Percentiles rank a stretch among this genome's conserved stretches.
Evolutionary conservation across 371 early-diverging fungal species (phyloP).

Genomic region (Mycotypha africana): DNA sequence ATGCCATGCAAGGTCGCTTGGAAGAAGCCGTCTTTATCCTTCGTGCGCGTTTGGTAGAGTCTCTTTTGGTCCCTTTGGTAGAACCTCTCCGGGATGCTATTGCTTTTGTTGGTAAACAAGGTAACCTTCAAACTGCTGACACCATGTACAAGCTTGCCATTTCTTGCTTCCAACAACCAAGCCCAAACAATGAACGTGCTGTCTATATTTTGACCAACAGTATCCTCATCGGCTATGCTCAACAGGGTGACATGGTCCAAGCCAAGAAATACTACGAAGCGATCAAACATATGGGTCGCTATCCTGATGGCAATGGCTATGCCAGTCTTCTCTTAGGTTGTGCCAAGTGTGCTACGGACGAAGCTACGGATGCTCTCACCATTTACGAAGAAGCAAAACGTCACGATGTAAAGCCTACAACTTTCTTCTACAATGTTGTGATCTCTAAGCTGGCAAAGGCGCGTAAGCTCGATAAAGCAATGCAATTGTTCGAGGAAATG

Average conservation of each 20-base stretch:
- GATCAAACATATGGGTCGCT: constrained; percentile 38
- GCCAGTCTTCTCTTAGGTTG: constrained; percentile 44
- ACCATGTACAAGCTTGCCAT: constrained; percentile 23
- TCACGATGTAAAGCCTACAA: constrained; percentile 52
- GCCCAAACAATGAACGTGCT: constrained; percentile 21
- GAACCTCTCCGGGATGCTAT: constrained; percentile 41
- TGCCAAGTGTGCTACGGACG: constrained; percentile 49
- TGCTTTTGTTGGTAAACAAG: constrained; percentile 41
- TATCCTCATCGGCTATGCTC: constrained; percentile 54
- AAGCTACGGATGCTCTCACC: constrained; percentile 47
- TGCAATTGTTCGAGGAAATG: constrained; percentile 61
- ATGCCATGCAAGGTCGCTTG: constrained; percentile 16
- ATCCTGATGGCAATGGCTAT: constrained; percentile 50
- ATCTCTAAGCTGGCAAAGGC: constrained; percentile 62
- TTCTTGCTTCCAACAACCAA: constrained; percentile 18
- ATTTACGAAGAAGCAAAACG: constrained; percentile 61
- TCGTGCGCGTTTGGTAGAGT: constrained; percentile 11
- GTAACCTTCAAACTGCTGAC: constrained; percentile 26
- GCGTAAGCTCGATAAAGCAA: constrained; percentile 53
- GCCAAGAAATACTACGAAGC: constrained; percentile 54
- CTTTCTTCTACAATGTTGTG: constrained; percentile 63
- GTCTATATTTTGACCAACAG: constrained; percentile 40
- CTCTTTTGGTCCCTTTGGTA: constrained; percentile 15
- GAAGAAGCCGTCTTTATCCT: constrained; percentile 17
- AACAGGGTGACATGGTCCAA: constrained; percentile 43